Base-by-base conservation (phyloP, 2,329 filamentous ascomycete genomes). In the Xylaria polymorpha region DNA sequence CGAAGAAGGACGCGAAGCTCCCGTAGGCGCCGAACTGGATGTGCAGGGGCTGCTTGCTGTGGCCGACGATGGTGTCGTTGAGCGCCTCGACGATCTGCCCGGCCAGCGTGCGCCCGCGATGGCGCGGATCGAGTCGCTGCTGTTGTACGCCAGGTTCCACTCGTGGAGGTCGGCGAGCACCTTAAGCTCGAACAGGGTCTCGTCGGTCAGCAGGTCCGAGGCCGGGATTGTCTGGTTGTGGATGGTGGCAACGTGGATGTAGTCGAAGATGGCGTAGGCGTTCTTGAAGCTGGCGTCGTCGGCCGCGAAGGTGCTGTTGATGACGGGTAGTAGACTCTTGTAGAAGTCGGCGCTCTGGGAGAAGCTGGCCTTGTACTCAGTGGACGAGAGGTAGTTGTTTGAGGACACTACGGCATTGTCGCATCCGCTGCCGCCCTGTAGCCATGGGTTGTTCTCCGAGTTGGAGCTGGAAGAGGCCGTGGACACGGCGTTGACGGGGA, bases 111-210 rank as follows among this genome's bases (percentile, higher is more conserved):
- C 81, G 70, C 87, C 88, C 2, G 85, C 83, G 72, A 91, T 84
- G 73, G 88, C 85, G 62, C 88, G 86, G 73, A 86, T 83, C 53
- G 86, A 83, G 75, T 94, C 92, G 81, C 89, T 91, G 72, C 83
- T 81, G 82, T 97, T 95, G 87, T 91, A 97, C 62, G 93, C 93
- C 15, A 96, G 88, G 76, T 90, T 91, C 84, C 88, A 97, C 80
- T 98, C 92, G 80, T 96, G 92, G 67, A 84, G 83, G 78, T 94
- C 90, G 74, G 94, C 94, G 39, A 96, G 88, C n/a, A 87, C 86
- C 74, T 87, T 86, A 66, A 96, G 87, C 77, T 92, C 88, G 74
- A 83, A 78, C 64, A 93, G 83, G 32, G 86, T 86, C 1, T 84
- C 82, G 44, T 83, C 74, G 56, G 89, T 91, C 69, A 94, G 85